Evolutionary conservation across 768 basidiomycete species (phyloP).

Genomic region (Hortiboletus flavorubellus): DNA sequence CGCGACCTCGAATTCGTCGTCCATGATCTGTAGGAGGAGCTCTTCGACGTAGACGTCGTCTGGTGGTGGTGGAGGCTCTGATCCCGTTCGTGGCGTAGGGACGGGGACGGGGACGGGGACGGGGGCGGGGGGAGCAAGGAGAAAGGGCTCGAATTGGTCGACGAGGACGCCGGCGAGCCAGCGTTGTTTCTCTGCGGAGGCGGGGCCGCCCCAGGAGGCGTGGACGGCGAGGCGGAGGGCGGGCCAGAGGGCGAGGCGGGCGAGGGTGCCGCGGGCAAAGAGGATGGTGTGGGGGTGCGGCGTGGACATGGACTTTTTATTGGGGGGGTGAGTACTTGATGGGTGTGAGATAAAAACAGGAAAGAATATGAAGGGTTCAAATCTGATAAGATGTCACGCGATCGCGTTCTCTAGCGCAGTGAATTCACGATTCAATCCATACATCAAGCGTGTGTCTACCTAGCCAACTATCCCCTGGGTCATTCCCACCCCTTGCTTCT

Average conservation of each 20-base stretch:
- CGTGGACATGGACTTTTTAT: constrained; percentile 11
- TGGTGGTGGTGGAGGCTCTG: constrained; percentile 21
- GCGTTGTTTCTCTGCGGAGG: constrained; percentile 65
- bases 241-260: constrained; percentile 81
- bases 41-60: constrained; percentile 82
- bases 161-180: constrained; percentile 84
- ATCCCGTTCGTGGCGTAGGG: neutral
- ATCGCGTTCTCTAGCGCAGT: no score
- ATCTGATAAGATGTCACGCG: neutral
- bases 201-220: constrained; percentile 83
- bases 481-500: neutral
- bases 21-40: constrained; percentile 76
- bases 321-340: no score
- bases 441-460: neutral
- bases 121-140: constrained; percentile 26
- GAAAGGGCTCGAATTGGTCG: constrained; percentile 67
- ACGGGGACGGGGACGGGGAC: neutral
- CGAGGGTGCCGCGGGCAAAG: constrained; percentile 84
- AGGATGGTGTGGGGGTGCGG: constrained; percentile 53
- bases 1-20: constrained; percentile 80
- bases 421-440: neutral
- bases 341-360: no score
- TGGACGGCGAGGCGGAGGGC: constrained; percentile 83
- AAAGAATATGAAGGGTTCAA: no score
- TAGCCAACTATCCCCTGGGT: neutral